Evolutionary conservation across 2,329 filamentous ascomycete species (phyloP).

Genomic region (Grosmannia huntii): DNA sequence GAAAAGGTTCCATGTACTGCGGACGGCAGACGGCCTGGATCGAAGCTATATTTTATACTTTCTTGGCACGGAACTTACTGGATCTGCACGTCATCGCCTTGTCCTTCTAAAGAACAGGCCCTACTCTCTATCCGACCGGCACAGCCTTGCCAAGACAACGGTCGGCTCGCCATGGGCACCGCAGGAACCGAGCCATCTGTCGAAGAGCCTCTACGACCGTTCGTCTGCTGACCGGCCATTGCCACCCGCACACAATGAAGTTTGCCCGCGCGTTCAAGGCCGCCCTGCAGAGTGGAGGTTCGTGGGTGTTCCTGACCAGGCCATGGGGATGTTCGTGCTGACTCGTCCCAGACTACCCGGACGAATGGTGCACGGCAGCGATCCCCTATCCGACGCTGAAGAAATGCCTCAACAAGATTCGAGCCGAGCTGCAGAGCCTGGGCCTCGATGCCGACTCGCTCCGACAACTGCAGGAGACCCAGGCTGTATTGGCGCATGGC

Average conservation of each 20-base stretch:
- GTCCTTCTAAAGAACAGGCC: neutral
- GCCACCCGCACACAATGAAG: constrained; percentile 50
- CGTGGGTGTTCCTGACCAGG: neutral
- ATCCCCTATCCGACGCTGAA: constrained; percentile 79
- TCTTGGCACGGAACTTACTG: neutral
- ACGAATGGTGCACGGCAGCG: constrained; percentile 58
- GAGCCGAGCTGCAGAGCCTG: constrained; percentile 54
- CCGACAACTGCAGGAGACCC: constrained; percentile 45
- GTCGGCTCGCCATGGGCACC: neutral
- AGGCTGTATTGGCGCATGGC: constrained; percentile 24
- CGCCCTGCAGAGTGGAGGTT: constrained; percentile 31
- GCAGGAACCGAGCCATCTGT: neutral
- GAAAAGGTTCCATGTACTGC: neutral
- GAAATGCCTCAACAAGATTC: constrained; percentile 75
- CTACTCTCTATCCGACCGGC: neutral
- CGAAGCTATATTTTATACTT: neutral
- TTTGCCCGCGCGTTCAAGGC: constrained; percentile 70
- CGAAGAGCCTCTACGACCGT: neutral
- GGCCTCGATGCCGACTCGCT: constrained; percentile 63
- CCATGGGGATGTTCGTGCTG: neutral
- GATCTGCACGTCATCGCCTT: neutral
- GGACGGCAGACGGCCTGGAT: neutral
- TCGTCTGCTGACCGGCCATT: constrained; percentile 1
- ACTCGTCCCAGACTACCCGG: constrained; percentile 47
- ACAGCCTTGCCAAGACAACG: neutral